Base-by-base conservation (phyloP, 805 yeast species). In the Kluyveromyces dobzhanskii region DNA sequence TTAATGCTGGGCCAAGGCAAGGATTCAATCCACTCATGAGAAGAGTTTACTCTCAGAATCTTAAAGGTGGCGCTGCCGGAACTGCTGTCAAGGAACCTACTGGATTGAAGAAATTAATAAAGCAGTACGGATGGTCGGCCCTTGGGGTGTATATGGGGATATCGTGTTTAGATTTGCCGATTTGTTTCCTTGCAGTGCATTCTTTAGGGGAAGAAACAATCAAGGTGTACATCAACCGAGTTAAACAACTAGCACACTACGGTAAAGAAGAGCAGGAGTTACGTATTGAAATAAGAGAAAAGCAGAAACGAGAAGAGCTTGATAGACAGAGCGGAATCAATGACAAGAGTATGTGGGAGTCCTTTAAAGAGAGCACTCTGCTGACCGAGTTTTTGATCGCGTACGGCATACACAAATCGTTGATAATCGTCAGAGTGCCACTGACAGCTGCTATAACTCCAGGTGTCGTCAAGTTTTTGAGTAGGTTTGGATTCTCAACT, bases 361-460 rank as follows among this genome's bases (percentile, higher is more conserved):
- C 42, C 13, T 32, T 54, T 30, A 57, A 53, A 38, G 53, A 56
- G 21, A 52, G 59, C 6, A 68, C 79, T 40, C 57, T 86, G 54
- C 56, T 85, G 70, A 82, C 97, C 0, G 97, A 90, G 60, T 76
- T 86, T 49, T 78, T 84, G 10, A 73, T 92, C 38, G 97, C 97
- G 0, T 92, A 92, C 57, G 95, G 95, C 2, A 66, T 92, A 33
- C 97, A 92, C 66, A 92, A 92, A 64, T 75, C 88, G 4, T 69
- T 92, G 45, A 73, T 90, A 17, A 75, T 90, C 44, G 72, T 92
- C 30, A 73, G 98, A 45, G 65, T 92, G 4, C 98, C 98, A 11
- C 59, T 86, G 23, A 82, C 97, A 0, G 96, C 96, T 0, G 94
- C 95, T 2, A 72, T 88, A 10, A 87, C 97, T 0, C 98, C 98